phyloP scores from a whole-genome alignment of 345 rosid genomes.

The Hibiscus trionum region DNA sequence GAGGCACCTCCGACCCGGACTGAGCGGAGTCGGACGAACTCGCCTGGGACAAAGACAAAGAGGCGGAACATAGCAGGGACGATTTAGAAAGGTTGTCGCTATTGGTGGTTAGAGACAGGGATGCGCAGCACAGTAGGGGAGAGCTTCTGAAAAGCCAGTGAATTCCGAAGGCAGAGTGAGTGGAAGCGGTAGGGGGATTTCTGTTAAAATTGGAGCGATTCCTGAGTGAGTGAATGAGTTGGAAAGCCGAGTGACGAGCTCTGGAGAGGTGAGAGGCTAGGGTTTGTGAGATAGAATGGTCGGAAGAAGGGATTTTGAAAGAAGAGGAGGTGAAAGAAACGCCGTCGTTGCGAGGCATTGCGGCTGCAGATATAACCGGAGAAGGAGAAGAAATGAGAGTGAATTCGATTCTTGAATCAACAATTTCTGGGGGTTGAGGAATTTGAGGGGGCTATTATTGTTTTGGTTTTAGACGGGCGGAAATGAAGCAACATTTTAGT shows the following conservation, averaged over 20 bases:
- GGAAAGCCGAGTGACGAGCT: constrained; percentile 23
- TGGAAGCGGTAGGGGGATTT: background rate
- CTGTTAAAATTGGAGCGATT: constrained; percentile 13
- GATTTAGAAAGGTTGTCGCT: constrained; percentile 5
- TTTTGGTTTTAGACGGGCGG: background rate
- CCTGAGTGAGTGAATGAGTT: constrained; percentile 26
- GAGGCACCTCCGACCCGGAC: constrained; percentile 30
- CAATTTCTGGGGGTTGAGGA: background rate
- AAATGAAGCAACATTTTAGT: background rate
- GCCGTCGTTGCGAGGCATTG: constrained; percentile 30
- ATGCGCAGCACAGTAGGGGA: constrained; percentile 37
- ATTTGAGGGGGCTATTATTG: background rate
- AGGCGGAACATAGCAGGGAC: constrained; percentile 48
- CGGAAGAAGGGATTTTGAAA: constrained; percentile 19
- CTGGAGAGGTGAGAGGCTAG: constrained; percentile 23
- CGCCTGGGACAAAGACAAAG: constrained; percentile 34
- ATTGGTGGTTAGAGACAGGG: constrained; percentile 32
- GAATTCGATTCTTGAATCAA: background rate
- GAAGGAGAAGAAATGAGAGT: background rate
- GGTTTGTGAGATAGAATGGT: constrained; percentile 7
- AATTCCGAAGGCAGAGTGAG: constrained; percentile 16
- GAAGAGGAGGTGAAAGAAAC: constrained; percentile 36
- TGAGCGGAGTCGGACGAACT: constrained; percentile 22
- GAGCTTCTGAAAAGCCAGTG: constrained; percentile 21
- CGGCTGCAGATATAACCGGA: background rate